Evolutionary conservation across 1,284 basidiomycete genomes (phyloP), one percentile per base, ranked within the genome.

Genomic region (Tilletia horrida): DNA sequence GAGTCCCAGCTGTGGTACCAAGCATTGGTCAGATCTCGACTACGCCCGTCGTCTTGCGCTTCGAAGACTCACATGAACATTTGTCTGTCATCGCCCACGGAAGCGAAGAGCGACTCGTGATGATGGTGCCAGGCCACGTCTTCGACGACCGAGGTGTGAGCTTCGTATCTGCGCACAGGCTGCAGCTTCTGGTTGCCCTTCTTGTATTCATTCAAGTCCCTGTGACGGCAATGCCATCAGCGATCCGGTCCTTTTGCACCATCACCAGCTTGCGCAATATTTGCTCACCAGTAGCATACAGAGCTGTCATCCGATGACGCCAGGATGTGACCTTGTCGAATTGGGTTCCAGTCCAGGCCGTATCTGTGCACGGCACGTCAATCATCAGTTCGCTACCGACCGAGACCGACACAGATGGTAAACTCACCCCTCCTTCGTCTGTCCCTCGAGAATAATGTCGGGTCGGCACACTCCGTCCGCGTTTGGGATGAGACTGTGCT

Each of bases 221-320:
- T 93, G 77, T 59, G 3, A 14, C 1, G 14, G 3, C 29, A 18
- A 40, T 31, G 55, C 35, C 55, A 59, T 7, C 44, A 44, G 4
- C 25, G 94, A 98, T 4, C 88, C 87, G 80, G 91, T 91, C 61
- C 97, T 85, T 82, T 98, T 95, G 94, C 92, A 93, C 77, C 35
- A 16, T 11, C 2, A 23, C 6, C 25, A 11, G 25, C 6, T 16
- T 6, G 9, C 11, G 55, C n/a, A 16, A 59, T 13, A 21, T n/a
- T 9, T n/a, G 81, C 87, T 71, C 76, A 91, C 93, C 95, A 99
- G 79, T 94, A 89, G 77, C 93, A 97, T 40, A 98, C 88, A 0
- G 94, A 97, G 84, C 90, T 92, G 83, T 98, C 95, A 82, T 98
- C 94, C 4, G 92, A 94, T 18, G 93, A 92, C 76, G 91, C 92